Base-by-base conservation (phyloP, 768 basidiomycete species). In the Exsudoporus frostii region DNA sequence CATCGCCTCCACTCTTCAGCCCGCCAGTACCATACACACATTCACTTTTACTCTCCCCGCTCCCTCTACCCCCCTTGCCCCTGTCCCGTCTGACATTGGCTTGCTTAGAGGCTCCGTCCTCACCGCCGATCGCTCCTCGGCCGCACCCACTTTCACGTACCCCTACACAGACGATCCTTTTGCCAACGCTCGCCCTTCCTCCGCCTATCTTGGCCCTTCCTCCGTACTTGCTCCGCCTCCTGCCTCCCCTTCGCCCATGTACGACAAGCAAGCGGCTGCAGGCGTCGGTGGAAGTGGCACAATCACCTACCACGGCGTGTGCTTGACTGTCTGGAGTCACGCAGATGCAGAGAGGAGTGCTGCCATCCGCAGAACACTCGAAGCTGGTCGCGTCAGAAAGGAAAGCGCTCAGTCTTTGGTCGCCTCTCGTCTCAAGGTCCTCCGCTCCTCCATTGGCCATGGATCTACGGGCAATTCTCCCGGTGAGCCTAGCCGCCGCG, bases 281-380 rank as follows among this genome's bases (percentile, higher is more conserved):
- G 76, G 76, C n/a, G 78, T 79, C 48, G 64, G 71, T 24, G 61
- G 74, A 27, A 54, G 40, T 9, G 63, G 67, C 6, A 70, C 71
- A 3, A 68, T 91, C 55, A 85, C 88, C 9, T 96, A 92, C 67
- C 84, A 97, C 65, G 93, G 92, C 43, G 92, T 96, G 34, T 92
- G 92, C 60, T 77, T 98, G 54, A 93, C 92, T 2, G 92, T 97
- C 2, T 98, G 93, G 93, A 92, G 90, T 4, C 93, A 95, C 64
- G 93, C 93, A 19, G 95, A 98, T 65, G 85, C 86, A 0, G 88
- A 93, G 61, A 85, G 93, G 44, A 86, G 88, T 50, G 79, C 77
- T 14, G 92, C 92, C 1, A 94, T 95, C 61, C 84, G 92, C 20
- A 80, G 86, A 45, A 90, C 89, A 7, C 78, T 91, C 44, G 90